Conservation (phyloP, 179 eudicot genomes). For the Spinacia oleracea region DNA sequence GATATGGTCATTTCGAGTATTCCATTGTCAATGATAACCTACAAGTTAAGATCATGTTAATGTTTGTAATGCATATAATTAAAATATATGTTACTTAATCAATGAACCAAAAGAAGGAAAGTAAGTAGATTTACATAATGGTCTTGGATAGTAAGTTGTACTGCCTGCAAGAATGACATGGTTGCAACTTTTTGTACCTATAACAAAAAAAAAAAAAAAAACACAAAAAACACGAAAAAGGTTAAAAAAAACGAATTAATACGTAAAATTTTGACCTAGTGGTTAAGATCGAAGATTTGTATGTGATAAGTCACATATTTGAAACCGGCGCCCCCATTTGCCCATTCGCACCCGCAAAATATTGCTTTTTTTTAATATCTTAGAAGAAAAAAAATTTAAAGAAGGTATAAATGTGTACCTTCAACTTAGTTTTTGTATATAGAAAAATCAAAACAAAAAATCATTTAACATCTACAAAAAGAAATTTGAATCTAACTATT, state of each 20-base stretch:
- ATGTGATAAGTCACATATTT: too few species aligned
- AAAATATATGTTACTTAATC: background rate
- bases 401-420: too few species aligned
- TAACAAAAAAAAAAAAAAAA: background rate
- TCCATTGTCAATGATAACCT: constrained; percentile 64
- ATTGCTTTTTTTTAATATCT: background rate
- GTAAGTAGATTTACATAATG: constrained; percentile 22
- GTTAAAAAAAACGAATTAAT: too few species aligned
- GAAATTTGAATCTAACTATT: too few species aligned
- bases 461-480: too few species aligned
- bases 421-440: too few species aligned
- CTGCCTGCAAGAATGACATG: constrained; percentile 34
- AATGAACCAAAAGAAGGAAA: background rate
- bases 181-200: background rate
- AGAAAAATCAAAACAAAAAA: too few species aligned
- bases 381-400: background rate
- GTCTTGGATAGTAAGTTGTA: constrained; percentile 33
- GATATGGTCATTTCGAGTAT: constrained; percentile 50
- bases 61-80: background rate
- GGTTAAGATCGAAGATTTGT: too few species aligned
- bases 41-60: constrained; percentile 3
- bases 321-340: too few species aligned
- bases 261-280: too few species aligned
- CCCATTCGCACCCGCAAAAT: too few species aligned
- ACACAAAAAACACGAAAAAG: background rate